These are phyloP conservation scores for Hypericum perforatum DNA, from an alignment of 345 rosid genomes.

Conservation along the genomic window DNA sequence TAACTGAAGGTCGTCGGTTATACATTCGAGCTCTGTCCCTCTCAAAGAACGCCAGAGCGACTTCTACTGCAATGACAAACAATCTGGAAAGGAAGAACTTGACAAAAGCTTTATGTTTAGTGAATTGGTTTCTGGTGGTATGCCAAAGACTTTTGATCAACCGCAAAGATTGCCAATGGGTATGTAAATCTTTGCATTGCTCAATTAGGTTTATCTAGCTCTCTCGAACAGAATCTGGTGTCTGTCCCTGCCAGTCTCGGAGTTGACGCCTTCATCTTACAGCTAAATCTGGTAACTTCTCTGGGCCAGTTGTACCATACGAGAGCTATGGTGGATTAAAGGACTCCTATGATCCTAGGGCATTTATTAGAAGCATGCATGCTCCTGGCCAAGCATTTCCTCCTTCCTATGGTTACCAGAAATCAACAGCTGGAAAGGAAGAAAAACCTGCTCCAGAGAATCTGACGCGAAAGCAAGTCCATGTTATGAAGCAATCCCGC, in stretches of 20 bases:
- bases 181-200: conserved; percentile 13
- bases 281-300: conserved; percentile 59
- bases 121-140: conserved; percentile 35
- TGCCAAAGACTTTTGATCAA: conserved; percentile 36
- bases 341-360: conserved; percentile 61
- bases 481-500: conserved; percentile 31
- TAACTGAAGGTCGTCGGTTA: conserved; percentile 70
- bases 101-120: conserved; percentile 28
- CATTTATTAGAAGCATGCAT: conserved; percentile 40
- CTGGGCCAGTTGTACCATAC: conserved; percentile 52
- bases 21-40: conserved; percentile 46
- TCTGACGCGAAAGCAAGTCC: conserved; percentile 42
- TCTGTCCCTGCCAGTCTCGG: conserved; percentile 1
- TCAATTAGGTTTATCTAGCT: neutral
- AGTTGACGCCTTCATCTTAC: conserved; percentile 13
- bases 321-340: conserved; percentile 40
- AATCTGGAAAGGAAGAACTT: conserved; percentile 26
- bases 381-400: conserved; percentile 39
- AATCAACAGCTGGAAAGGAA: conserved; percentile 42
- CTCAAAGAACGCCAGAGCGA: conserved; percentile 37
- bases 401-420: conserved; percentile 31
- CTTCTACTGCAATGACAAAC: conserved; percentile 25
- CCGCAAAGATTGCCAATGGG: conserved; percentile 56
- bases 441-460: conserved; percentile 36
- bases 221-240: neutral